Evolutionary conservation across 768 basidiomycete genomes (phyloP).

Genomic region (Boletus reticulatus): DNA sequence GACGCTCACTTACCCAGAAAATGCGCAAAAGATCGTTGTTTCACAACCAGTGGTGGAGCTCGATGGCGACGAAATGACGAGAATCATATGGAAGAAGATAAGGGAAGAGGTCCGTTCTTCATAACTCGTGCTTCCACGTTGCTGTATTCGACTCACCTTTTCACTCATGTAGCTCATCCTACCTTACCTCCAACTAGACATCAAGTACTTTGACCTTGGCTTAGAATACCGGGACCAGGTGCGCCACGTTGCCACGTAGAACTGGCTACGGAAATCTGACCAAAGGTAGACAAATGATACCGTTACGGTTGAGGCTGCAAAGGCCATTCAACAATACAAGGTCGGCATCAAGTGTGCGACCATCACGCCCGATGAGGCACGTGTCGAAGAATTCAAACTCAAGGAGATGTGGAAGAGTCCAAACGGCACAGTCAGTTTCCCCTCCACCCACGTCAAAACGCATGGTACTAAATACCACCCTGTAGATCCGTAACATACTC

Average conservation of each 20-base stretch:
- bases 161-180: slow-evolving; percentile 78
- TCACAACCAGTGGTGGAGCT: slow-evolving; percentile 91
- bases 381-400: slow-evolving; percentile 94
- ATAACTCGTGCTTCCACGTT: neutral
- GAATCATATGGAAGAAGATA: slow-evolving; percentile 99
- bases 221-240: slow-evolving; percentile 90
- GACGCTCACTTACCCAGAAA: slow-evolving; percentile 17
- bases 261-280: neutral
- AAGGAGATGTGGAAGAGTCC: slow-evolving; percentile 99
- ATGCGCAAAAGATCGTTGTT: slow-evolving; percentile 64
- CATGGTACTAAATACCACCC: neutral
- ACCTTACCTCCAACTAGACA: slow-evolving; percentile 91
- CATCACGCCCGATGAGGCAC: slow-evolving; percentile 96
- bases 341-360: slow-evolving; percentile 99
- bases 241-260: slow-evolving; percentile 7
- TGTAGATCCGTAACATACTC: slow-evolving; percentile 92
- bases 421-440: slow-evolving; percentile 77
- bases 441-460: neutral
- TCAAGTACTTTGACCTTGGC: slow-evolving; percentile 99
- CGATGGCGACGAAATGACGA: slow-evolving; percentile 98
- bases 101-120: slow-evolving; percentile 73
- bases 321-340: slow-evolving; percentile 91
- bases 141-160: neutral
- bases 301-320: slow-evolving; percentile 90
- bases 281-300: slow-evolving; percentile 80